Evolutionary conservation across 2,329 filamentous ascomycete genomes (phyloP), one percentile per base, ranked within the genome.

Genomic region (Aspergillus arachidicola): DNA sequence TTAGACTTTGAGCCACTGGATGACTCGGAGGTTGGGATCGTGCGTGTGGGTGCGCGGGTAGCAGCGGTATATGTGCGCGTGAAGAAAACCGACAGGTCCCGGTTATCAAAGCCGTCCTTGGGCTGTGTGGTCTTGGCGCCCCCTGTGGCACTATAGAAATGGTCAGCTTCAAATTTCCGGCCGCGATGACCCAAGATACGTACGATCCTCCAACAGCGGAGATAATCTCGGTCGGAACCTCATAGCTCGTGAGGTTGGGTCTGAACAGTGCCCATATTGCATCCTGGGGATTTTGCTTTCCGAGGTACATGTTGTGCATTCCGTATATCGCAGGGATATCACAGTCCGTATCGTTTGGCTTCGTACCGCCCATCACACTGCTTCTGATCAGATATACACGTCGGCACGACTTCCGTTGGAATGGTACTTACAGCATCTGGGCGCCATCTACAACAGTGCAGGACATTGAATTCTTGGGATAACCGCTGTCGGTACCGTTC

Each of bases 221-320:
- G 19, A 60, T 48, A 16, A 60, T 48, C 36, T 55, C 58, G 12
- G 50, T 16, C 4, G 58, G 58, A 14, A 60, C 58, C 7, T 56
- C 10, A 28, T 60, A 60, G 23, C n/a, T 48, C 28, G 58, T 60
- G 38, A 60, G 6, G 32, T 60, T 60, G 0, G 58, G 41, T 55
- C 58, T 19, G 9, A 55, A 60, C 36, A 12, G 10, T 14, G 57
- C 57, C 59, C 59, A 60, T 10, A 46, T 57, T 2, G 28, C 21
- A 2, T 57, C 10, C 14, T 58, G n/a, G 4, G 60, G 14, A 16
- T 62, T 62, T 32, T 62, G 60, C n/a, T 62, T 54, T 1, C 60
- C 60, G 6, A 62, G 48, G n/a, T 62, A 57, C 56, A 62, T 38
- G 36, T 62, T 62, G 36, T 62, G 60, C 56, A 62, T 55, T 12